phyloP scores from a whole-genome alignment of 768 basidiomycete genomes.

The Pulveroboletus sp. region DNA sequence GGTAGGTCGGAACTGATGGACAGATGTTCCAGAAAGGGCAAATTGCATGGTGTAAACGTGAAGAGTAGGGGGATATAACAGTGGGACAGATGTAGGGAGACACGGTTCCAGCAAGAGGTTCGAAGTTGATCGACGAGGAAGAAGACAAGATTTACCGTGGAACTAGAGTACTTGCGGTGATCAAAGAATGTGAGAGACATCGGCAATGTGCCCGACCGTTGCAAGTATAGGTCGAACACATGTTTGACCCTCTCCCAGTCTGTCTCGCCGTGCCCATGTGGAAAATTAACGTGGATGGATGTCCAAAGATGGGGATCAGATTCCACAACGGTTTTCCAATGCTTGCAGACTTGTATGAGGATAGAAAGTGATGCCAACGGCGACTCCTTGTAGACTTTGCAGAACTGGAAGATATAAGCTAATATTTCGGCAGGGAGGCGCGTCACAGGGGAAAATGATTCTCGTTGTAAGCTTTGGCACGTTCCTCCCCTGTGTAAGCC shows the following conservation, averaged over 20 bases:
- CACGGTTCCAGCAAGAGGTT: constrained; percentile 15
- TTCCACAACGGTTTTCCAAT: constrained; percentile 16
- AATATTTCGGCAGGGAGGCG: constrained; percentile 36
- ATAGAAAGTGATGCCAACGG: not conserved
- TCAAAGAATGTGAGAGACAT: constrained; percentile 21
- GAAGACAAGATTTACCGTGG: constrained; percentile 6
- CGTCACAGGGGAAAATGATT: constrained; percentile 2
- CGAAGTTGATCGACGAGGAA: constrained; percentile 13
- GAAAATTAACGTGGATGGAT: constrained; percentile 16
- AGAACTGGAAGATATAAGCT: constrained; percentile 9
- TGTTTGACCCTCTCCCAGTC: constrained; percentile 3
- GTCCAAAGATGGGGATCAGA: constrained; percentile 23
- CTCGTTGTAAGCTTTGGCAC: not conserved
- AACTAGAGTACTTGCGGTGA: constrained; percentile 4
- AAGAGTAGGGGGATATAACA: constrained; percentile 15
- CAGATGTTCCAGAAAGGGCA: constrained; percentile 14
- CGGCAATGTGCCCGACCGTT: constrained; percentile 10
- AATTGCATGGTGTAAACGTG: constrained; percentile 14
- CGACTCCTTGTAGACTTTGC: not conserved
- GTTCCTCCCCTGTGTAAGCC: not conserved
- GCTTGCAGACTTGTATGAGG: constrained; percentile 20
- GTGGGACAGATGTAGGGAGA: constrained; percentile 9
- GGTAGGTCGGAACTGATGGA: constrained; percentile 3
- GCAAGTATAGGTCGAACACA: constrained; percentile 9
- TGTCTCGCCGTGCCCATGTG: not conserved